A percentile compares a stretch with the other conserved stretches of the same genome.
Evolutionary conservation across 2,329 filamentous ascomycete genomes (phyloP).

Genomic region (Aspergillus novoparasiticus): DNA sequence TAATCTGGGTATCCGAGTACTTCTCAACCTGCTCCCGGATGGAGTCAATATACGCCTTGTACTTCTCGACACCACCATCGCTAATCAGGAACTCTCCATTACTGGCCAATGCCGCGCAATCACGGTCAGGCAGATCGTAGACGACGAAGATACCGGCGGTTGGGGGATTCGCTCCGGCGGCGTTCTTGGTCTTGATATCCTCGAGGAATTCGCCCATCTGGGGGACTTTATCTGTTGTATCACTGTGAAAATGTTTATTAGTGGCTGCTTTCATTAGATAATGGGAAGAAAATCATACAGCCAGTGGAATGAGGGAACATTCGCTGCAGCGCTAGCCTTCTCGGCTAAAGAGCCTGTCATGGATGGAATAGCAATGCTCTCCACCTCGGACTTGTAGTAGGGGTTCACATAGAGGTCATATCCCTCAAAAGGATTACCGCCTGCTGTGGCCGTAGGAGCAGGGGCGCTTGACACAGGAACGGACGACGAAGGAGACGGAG

Average conservation of each 20-base stretch:
- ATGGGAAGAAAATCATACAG: slow-evolving; percentile 41
- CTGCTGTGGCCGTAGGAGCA: slow-evolving; percentile 16
- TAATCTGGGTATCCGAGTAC: slow-evolving; percentile 56
- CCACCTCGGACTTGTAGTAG: slow-evolving; percentile 57
- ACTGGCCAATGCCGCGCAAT: slow-evolving; percentile 65
- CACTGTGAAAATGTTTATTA: slow-evolving; percentile 26
- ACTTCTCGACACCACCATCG: slow-evolving; percentile 53
- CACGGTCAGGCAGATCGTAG: slow-evolving; percentile 65
- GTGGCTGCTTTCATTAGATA: neutral
- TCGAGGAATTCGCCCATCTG: slow-evolving; percentile 51
- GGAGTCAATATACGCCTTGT: slow-evolving; percentile 58
- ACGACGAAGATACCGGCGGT: slow-evolving; percentile 59
- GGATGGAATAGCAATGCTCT: slow-evolving; percentile 62
- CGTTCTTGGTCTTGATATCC: slow-evolving; percentile 52
- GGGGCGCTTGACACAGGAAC: slow-evolving; percentile 20
- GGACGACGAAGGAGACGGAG: slow-evolving; percentile 7
- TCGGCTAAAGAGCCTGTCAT: slow-evolving; percentile 59
- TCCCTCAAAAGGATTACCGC: slow-evolving; percentile 57
- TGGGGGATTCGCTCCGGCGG: slow-evolving; percentile 50
- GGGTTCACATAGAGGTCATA: slow-evolving; percentile 55
- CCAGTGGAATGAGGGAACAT: slow-evolving; percentile 57
- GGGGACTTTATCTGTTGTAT: slow-evolving; percentile 53
- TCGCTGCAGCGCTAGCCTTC: slow-evolving; percentile 51
- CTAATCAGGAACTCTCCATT: slow-evolving; percentile 64
- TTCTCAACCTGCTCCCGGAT: slow-evolving; percentile 57